A percentile compares a stretch with the other conserved stretches of the same genome.
Conservation (phyloP, 2,329 filamentous ascomycete genomes). For the Fragosphaeria purpurea region DNA sequence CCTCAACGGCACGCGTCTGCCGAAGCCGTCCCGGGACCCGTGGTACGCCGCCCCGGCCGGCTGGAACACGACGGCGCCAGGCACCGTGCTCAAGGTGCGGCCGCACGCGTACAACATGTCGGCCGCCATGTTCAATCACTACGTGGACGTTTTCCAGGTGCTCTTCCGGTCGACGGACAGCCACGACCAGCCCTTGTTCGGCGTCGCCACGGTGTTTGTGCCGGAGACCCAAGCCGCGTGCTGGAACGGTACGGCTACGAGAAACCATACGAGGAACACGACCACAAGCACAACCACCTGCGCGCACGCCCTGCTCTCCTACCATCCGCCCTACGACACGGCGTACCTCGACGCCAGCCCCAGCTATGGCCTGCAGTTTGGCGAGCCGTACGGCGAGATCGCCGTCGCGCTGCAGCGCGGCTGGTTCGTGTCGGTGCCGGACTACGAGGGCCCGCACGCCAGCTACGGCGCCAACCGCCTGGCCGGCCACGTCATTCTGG, state of each 20-base stretch:
- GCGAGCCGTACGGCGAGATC: slow-evolving; percentile 19
- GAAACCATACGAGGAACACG: too few relatives aligned
- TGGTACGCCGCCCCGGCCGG: slow-evolving; percentile 13
- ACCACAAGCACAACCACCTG: too few relatives aligned
- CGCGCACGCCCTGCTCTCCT: slow-evolving; percentile 23
- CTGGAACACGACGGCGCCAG: slow-evolving; percentile 16
- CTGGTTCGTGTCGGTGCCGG: slow-evolving; percentile 32
- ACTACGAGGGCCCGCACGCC: slow-evolving; percentile 31
- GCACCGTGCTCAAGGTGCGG: slow-evolving; percentile 18
- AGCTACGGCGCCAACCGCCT: slow-evolving; percentile 29
- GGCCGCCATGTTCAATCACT: slow-evolving; percentile 7
- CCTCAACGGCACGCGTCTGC: neutral
- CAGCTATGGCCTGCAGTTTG: slow-evolving; percentile 21
- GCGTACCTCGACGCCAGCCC: slow-evolving; percentile 27
- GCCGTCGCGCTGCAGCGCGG: slow-evolving; percentile 26
- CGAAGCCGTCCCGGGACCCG: neutral
- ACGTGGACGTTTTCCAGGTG: slow-evolving; percentile 21
- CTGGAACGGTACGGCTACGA: too few relatives aligned
- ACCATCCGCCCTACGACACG: slow-evolving; percentile 28
- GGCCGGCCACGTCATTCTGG: slow-evolving; percentile 30
- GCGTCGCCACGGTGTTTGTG: slow-evolving; percentile 24
- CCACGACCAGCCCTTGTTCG: slow-evolving; percentile 21
- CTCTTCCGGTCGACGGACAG: slow-evolving; percentile 26
- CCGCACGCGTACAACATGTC: slow-evolving; percentile 14
- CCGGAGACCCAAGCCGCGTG: slow-evolving; percentile 9